Conservation (phyloP, 2,329 filamentous ascomycete species). For the Trichophyton verrucosum region DNA sequence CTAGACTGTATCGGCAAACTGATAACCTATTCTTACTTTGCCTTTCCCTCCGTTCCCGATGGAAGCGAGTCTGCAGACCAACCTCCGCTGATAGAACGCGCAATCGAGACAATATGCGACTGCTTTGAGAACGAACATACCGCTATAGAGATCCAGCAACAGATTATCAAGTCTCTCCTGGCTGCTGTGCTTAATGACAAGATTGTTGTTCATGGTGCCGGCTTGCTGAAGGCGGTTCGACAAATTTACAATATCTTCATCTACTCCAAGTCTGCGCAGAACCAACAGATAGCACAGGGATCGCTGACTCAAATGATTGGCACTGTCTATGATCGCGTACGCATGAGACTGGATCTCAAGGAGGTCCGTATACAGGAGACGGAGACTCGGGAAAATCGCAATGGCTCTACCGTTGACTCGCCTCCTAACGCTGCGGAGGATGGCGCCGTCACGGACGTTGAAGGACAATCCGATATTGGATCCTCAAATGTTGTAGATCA, state of each 20-base stretch:
- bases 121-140: slow-evolving; percentile 97
- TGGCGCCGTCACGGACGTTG: slow-evolving; percentile 37
- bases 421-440: slow-evolving; percentile 28
- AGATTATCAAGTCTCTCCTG: slow-evolving; percentile 93
- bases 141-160: slow-evolving; percentile 79
- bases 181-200: slow-evolving; percentile 97
- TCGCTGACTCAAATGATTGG: slow-evolving; percentile 97
- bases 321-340: slow-evolving; percentile 92
- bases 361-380: slow-evolving; percentile 52
- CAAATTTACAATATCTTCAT: slow-evolving; percentile 99
- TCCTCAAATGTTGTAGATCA: slow-evolving; percentile 27
- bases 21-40: slow-evolving; percentile 98
- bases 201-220: slow-evolving; percentile 93
- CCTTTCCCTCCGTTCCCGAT: slow-evolving; percentile 43
- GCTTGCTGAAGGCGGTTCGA: slow-evolving; percentile 86
- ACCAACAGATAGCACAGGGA: slow-evolving; percentile 94
- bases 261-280: slow-evolving; percentile 81
- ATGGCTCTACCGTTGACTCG: slow-evolving; percentile 24
- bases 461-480: slow-evolving; percentile 32
- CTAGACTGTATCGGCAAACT: slow-evolving; percentile 98
- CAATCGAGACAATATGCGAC: slow-evolving; percentile 98
- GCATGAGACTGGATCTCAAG: slow-evolving; percentile 72
- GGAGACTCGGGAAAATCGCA: slow-evolving; percentile 22
- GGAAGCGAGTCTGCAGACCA: slow-evolving; percentile 31
- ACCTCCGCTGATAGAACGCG: slow-evolving; percentile 76